Percentiles rank a stretch among this genome's conserved stretches.
phyloP scores from a whole-genome alignment of 1,139 yeast genomes.

The Yamadazyma kanchanaburiensis region DNA sequence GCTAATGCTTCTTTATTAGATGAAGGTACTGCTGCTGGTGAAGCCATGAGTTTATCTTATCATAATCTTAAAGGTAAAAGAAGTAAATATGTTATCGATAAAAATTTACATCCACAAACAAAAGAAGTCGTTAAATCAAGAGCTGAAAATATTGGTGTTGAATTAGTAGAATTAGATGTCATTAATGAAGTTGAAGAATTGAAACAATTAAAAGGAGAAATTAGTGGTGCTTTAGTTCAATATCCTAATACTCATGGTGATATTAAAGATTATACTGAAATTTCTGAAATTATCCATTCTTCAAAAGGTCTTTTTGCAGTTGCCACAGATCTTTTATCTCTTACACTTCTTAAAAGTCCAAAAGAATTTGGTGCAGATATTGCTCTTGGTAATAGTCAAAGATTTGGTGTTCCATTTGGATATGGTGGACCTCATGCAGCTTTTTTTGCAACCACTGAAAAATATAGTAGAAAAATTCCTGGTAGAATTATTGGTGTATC shows the following conservation, averaged over 20 bases:
- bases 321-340: slow-evolving; percentile 87
- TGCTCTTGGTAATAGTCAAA: slow-evolving; percentile 87
- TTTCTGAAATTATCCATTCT: slow-evolving; percentile 66
- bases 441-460: slow-evolving; percentile 79
- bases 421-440: slow-evolving; percentile 99
- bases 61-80: slow-evolving; percentile 68
- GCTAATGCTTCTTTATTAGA: slow-evolving; percentile 93
- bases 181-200: slow-evolving; percentile 38
- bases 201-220: slow-evolving; percentile 30
- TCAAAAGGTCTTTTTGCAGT: slow-evolving; percentile 76
- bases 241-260: slow-evolving; percentile 90
- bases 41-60: slow-evolving; percentile 87
- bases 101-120: slow-evolving; percentile 82
- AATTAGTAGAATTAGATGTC: slow-evolving; percentile 58
- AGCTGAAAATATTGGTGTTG: slow-evolving; percentile 71
- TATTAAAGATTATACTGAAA: slow-evolving; percentile 48
- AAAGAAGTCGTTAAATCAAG: slow-evolving; percentile 73
- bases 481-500: slow-evolving; percentile 94
- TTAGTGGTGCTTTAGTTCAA: slow-evolving; percentile 84
- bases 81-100: slow-evolving; percentile 66
- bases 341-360: slow-evolving; percentile 83
- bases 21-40: slow-evolving; percentile 98
- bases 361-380: slow-evolving; percentile 87
- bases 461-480: slow-evolving; percentile 87
- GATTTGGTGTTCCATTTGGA: slow-evolving; percentile 97